Base-by-base conservation (phyloP, 306 rosid genomes). In the Prunus fruticosa region DNA sequence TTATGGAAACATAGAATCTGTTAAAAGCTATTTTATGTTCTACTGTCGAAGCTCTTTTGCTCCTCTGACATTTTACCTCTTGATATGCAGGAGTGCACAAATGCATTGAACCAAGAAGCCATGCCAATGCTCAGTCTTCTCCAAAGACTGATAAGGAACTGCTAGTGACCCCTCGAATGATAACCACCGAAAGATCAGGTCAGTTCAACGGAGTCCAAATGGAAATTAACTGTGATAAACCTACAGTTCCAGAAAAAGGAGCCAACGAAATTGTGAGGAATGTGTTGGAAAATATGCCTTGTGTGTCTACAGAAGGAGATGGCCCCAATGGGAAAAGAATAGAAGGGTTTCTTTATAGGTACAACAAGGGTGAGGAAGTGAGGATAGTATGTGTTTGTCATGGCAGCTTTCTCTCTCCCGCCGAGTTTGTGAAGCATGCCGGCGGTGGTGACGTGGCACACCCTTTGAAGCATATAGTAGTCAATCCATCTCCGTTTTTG, bases 371-470 rank as follows among this genome's bases (percentile, higher is more conserved):
- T 10, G 93, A 87, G 71, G 92, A 92, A 41, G 96, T 92, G 79
- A 87, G 89, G 22, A 92, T 92, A 50, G 84, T 92, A 30, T 92
- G 97, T 5, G 89, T 88, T 22, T 92, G 97, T 53, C 97, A 92
- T 56, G 97, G 97, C 27, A 83, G 73, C 80, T 92, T 88, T 67
- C 86, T 88, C 4, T 79, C 93, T 1, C 96, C 96, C 0, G 91
- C 96, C 0, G 97, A 92, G 80, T 92, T 92, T 67, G 90, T 92
- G 5, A 87, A 87, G 82, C 97, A 92, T 27, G 97, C 89, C 1
- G 97, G 97, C 16, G 96, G 96, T 0, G 77, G 77, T 15, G 96
- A 90, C 1, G 93, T 87, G 5, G 69, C 71, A 4, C 83, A 88
- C 72, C 97, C 97, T 1, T 70, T 90, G 53, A 87, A 88, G 79